A percentile compares a stretch with the other conserved stretches of the same genome.
Conservation (phyloP, 2,329 filamentous ascomycete species). For the Cadophora sp. region DNA sequence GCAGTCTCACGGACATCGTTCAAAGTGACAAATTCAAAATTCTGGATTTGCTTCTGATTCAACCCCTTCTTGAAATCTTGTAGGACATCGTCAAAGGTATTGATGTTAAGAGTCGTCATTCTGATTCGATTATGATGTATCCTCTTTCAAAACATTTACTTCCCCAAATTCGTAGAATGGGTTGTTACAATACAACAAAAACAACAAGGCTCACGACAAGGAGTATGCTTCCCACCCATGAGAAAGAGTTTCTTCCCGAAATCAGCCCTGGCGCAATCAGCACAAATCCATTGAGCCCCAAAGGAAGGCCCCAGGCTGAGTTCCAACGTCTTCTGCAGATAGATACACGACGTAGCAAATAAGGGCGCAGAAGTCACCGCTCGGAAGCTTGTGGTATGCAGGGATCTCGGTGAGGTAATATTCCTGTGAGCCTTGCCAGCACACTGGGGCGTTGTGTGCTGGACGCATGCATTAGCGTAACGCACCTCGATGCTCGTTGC, state of each 20-base stretch:
- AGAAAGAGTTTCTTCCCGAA: no score
- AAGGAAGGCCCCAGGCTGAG: no score
- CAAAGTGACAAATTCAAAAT: constrained; percentile 35
- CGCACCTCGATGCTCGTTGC: background rate
- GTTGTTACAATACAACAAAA: no score
- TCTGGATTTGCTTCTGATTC: constrained; percentile 23
- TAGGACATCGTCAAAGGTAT: constrained; percentile 27
- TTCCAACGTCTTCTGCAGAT: no score
- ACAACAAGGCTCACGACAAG: no score
- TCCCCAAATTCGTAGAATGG: no score
- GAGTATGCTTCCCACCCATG: no score
- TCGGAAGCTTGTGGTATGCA: background rate
- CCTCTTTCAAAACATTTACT: no score
- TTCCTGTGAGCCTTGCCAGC: background rate
- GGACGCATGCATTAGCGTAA: no score
- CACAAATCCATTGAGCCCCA: no score
- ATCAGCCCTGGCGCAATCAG: no score
- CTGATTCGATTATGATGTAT: no score
- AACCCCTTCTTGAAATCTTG: constrained; percentile 29
- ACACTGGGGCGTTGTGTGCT: background rate
- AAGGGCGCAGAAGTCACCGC: background rate
- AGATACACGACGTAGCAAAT: background rate
- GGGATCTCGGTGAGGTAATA: background rate
- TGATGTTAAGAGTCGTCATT: background rate
- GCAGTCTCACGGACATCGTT: constrained; percentile 35